phyloP scores from a whole-genome alignment of 345 rosid genomes.

The Rhizophora apiculata region DNA sequence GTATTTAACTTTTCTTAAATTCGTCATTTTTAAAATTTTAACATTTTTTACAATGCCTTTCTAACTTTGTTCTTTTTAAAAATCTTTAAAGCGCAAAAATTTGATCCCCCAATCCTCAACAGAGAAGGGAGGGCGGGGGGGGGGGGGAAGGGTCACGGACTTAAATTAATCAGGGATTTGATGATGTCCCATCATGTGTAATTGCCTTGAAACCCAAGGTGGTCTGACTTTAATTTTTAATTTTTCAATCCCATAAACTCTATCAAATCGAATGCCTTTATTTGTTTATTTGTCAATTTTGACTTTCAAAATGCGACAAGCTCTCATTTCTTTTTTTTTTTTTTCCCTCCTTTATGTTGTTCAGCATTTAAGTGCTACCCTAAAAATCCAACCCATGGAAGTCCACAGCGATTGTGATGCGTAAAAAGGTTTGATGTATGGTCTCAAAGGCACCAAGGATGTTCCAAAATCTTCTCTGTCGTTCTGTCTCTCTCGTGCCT shows the following conservation, averaged over 20 bases:
- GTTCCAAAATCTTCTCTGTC: too few species aligned
- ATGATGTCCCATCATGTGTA: neutral
- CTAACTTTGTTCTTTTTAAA: too few species aligned
- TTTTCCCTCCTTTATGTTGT: neutral
- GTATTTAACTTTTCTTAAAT: too few species aligned
- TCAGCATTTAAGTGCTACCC: neutral
- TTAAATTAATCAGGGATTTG: too few species aligned
- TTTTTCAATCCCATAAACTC: neutral
- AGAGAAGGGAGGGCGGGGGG: too few species aligned
- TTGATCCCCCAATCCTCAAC: too few species aligned
- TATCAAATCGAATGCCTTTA: neutral
- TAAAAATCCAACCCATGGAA: neutral
- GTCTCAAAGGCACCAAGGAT: too few species aligned
- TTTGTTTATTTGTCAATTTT: neutral
- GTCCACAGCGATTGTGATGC: neutral
- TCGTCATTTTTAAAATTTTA: too few species aligned
- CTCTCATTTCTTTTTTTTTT: neutral
- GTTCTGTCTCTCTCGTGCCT: neutral
- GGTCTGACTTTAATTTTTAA: neutral
- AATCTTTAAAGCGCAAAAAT: too few species aligned
- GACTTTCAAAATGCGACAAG: neutral
- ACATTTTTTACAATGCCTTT: too few species aligned
- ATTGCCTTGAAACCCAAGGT: slow-evolving; percentile 1
- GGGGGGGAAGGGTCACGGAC: neutral
- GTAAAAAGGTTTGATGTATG: neutral